phyloP scores from a whole-genome alignment of 2,329 filamentous ascomycete species.

The Aspergillus vadensis region DNA sequence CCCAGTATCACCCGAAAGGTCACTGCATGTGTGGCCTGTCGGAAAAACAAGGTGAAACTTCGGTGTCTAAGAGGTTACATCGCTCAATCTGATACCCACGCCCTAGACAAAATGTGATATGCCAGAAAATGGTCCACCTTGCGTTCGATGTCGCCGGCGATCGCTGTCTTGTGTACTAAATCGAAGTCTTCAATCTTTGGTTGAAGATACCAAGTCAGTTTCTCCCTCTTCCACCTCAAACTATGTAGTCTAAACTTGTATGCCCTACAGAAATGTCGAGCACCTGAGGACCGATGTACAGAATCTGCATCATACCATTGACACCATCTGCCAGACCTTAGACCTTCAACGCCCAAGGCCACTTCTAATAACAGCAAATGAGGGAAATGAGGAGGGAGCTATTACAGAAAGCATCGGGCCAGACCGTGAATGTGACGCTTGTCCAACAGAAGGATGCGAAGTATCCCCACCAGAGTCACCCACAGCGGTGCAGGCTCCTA shows the following conservation, averaged over 20 bases:
- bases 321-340: too few relatives aligned
- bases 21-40: conserved; percentile 53
- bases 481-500: conserved; percentile 38
- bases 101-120: conserved; percentile 51
- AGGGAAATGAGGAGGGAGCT: too few relatives aligned
- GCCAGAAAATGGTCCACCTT: conserved; percentile 48
- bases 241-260: too few relatives aligned
- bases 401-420: background rate
- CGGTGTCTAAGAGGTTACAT: too few relatives aligned
- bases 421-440: conserved; percentile 37
- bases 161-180: conserved; percentile 51
- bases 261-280: too few relatives aligned
- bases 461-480: conserved; percentile 38
- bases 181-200: conserved; percentile 35
- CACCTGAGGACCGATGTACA: too few relatives aligned
- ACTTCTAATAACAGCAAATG: too few relatives aligned
- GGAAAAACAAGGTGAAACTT: conserved; percentile 51
- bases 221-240: too few relatives aligned
- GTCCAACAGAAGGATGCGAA: conserved; percentile 43
- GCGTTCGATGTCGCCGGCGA: conserved; percentile 49
- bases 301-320: too few relatives aligned
- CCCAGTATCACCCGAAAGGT: conserved; percentile 43
- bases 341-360: too few relatives aligned
- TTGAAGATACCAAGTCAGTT: too few relatives aligned
- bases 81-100: background rate